Base-by-base conservation (phyloP, 2,329 filamentous ascomycete species). In the Xylariaceae sp. region DNA sequence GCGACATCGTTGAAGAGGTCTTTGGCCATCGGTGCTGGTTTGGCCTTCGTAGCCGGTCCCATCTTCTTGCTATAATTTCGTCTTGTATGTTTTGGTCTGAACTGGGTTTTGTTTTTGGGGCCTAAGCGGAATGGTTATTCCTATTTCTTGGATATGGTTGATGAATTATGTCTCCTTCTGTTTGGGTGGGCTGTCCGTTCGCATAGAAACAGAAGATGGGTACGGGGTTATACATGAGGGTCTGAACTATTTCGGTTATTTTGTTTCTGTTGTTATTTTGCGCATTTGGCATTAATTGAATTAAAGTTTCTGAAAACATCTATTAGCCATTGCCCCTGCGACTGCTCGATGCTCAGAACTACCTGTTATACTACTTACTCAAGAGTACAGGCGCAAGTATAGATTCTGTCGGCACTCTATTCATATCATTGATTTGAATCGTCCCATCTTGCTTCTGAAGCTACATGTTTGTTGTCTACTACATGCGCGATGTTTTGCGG, bases 1-100 rank as follows among this genome's bases (percentile, higher is more conserved):
- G 68, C 69, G 9, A 46, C 67, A 6, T 66, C 69, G 6, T 26
- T 71, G 49, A 69, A 65, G 64, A 64, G 64, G 37, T 66, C 68
- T 16, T 53, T 73, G 47, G 56, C 63, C 17, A 51, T 68, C 12
- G 53, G 70, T 26, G 65, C 63, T 19, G 67, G 67, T 36, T 47
- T 72, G 28, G 68, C 65, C 26, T 53, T 74, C 37, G 55, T 69
- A 8, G 67, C 63, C 14, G 70, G 62, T 5, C 67, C 66, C 23
- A 64, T 71, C 58, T 54, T 69, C 52, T 57, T 69, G 29, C 67
- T 69, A 60, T 68, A 61, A 65, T 2, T 52, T 61, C 53, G 40
- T 19, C 61, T 36, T 40, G 29, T 17, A 16, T 21, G n/a, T 29
- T 19, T 21, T 43, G 43, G 39, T 52, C 33, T 36, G 6, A 12